phyloP scores from a whole-genome alignment of 164 flowering plant species.

The Nymphaea colorata region DNA sequence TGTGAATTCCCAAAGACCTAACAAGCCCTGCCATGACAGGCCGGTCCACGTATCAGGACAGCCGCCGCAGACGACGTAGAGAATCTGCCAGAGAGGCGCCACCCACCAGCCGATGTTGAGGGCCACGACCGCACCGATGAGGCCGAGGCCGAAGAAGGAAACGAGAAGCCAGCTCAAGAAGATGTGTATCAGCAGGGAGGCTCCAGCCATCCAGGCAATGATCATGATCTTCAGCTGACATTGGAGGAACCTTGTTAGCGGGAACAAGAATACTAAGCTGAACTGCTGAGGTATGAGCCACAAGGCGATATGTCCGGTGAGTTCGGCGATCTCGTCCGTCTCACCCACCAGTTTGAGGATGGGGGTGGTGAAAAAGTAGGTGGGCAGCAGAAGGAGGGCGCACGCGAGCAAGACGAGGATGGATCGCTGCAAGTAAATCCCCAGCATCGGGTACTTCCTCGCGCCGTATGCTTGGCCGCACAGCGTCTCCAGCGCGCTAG shows the following conservation, averaged over 20 bases:
- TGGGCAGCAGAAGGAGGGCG: slow-evolving; percentile 38
- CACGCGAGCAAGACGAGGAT: slow-evolving; percentile 56
- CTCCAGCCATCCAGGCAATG: slow-evolving; percentile 27
- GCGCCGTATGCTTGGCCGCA: slow-evolving; percentile 93
- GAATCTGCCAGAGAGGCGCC: slow-evolving; percentile 18
- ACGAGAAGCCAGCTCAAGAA: slow-evolving; percentile 32
- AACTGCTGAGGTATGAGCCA: slow-evolving; percentile 43
- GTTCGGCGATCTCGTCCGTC: slow-evolving; percentile 48
- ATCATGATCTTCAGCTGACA: slow-evolving; percentile 35
- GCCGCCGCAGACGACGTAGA: slow-evolving; percentile 26
- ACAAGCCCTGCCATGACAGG: slow-evolving; percentile 31
- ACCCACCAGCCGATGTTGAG: slow-evolving; percentile 46
- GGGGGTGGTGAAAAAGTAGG: slow-evolving; percentile 54
- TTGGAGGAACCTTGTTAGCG: slow-evolving; percentile 42
- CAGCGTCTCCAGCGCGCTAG: slow-evolving; percentile 76
- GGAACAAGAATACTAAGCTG: slow-evolving; percentile 33
- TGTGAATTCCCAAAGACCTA: slow-evolving; percentile 23
- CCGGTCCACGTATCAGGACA: slow-evolving; percentile 46
- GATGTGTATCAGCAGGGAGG: slow-evolving; percentile 23
- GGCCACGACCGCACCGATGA: slow-evolving; percentile 25
- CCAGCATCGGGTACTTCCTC: slow-evolving; percentile 47
- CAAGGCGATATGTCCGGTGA: slow-evolving; percentile 28
- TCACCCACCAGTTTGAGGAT: slow-evolving; percentile 45
- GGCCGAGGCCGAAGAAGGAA: slow-evolving; percentile 19
- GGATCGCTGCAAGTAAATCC: slow-evolving; percentile 76